Evolutionary conservation across 2,329 filamentous ascomycete species (phyloP), one percentile per base, ranked within the genome.

Genomic region (Ascochyta fabae): DNA sequence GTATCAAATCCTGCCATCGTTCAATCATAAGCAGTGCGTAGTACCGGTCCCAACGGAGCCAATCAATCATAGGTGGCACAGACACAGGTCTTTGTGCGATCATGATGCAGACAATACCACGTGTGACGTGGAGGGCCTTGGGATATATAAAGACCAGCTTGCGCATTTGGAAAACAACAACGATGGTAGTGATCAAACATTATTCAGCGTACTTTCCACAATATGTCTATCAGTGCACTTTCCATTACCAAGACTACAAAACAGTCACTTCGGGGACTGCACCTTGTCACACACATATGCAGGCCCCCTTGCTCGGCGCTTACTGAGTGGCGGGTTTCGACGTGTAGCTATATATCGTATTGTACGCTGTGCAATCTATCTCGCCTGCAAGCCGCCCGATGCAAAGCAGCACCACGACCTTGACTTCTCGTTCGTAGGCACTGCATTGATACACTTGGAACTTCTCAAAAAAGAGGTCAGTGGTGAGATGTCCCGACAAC

Each of bases 401-500:
- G 34, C 19, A 38, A 31, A 15, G 38, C 31, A 12, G 10, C 24
- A 26, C 24, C 19, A 26, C 10, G 24, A 23, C n/a, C 23, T 5
- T 7, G 8, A n/a, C 12, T 10, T 43, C 26, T 48, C 44, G 36
- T 47, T 26, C 16, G 39, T 33, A 33, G 15, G n/a, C n/a, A 39
- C 44, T 6, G 24, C 16, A 35, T 43, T 7, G 10, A 23, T 12
- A 6, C 16, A 27, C 13, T 34, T 23, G n/a, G 31, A 19, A 13
- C 15, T 22, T 26, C 12, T 45, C 13, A 26, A 24, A 38, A 40
- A 24, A 9, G 15, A 5, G 13, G n/a, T 41, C n/a, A 13, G 43
- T 60, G 36, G 48, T 42, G 43, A 56, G 36, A 56, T 34, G 29
- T 33, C n/a, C 34, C 36, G 42, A 43, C 47, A 38, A 34, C 29